Evolutionary conservation across 352 stramenopile genomes (phyloP), one percentile per base, ranked within the genome.

Genomic region (Globisporangium cederbergense): DNA sequence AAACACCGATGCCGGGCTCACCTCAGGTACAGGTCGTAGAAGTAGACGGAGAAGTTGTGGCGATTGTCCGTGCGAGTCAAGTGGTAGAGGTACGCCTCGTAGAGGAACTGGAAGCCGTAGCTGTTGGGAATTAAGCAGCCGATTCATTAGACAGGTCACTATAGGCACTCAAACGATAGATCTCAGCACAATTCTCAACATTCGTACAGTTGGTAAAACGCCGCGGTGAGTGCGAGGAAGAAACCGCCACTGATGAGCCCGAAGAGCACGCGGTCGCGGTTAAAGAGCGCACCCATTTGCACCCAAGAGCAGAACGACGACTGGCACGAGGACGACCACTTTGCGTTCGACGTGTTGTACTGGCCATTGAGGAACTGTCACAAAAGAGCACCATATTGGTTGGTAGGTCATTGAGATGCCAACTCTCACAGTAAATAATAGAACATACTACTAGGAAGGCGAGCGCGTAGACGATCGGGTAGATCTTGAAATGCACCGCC

Each of bases 21-120:
- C 71, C 81, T 70, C 25, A 99, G 81, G 75, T 99, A 99, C n/a
- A 99, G 97, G 72, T 96, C 93, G 77, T 99, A 99, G 78, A 98
- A 99, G 78, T 99, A 99, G 43, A 99, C 92, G 5, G 96, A 99
- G 72, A 99, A 99, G 74, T 99, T 99, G 81, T 99, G 98, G 28
- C 97, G 94, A 77, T 99, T 98, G 85, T 99, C 98, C 1, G 97
- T 96, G 38, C 98, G 91, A 28, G 86, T 93, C 65, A 99, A 96
- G 67, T 99, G 98, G 72, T 99, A 99, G n/a, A 99, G 67, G 49
- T 99, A 92, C 34, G 96, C 91, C 71, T 99, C 91, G 62, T 98
- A 88, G 22, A 99, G 67, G 66, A 98, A 99, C 64, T 91, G 76
- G 58, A 88, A 90, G 4, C 97, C 98, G 58, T 96, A 96, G 30